A percentile compares a stretch with the other conserved stretches of the same genome.
phyloP scores from a whole-genome alignment of 1,139 yeast genomes.

The Pichia sp. region DNA sequence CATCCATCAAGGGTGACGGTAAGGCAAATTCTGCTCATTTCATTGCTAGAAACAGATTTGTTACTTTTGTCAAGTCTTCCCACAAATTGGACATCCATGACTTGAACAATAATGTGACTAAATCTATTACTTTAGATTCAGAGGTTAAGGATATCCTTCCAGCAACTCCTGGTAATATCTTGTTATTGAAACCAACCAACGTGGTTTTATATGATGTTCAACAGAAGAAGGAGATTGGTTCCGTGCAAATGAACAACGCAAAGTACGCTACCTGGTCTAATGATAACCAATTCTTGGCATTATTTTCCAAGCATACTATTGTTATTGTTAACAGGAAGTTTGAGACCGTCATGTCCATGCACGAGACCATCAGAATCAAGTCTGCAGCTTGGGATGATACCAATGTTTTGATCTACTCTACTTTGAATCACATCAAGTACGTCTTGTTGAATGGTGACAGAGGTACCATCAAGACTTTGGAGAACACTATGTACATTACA shows the following conservation, averaged over 20 bases:
- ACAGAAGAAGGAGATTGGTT: conserved; percentile 74
- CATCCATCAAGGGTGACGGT: conserved; percentile 71
- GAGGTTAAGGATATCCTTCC: conserved; percentile 65
- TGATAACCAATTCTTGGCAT: conserved; percentile 83
- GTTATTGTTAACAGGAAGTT: conserved; percentile 78
- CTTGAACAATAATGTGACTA: conserved; percentile 72
- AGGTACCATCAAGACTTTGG: conserved; percentile 90
- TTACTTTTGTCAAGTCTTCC: conserved; percentile 59
- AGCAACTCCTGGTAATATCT: conserved; percentile 79
- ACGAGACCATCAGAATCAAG: conserved; percentile 94
- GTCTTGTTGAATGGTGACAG: conserved; percentile 88
- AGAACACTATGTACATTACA: conserved; percentile 80
- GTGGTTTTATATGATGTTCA: conserved; percentile 89
- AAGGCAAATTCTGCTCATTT: conserved; percentile 82
- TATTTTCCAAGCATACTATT: conserved; percentile 87
- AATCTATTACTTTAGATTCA: conserved; percentile 68
- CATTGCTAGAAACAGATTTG: conserved; percentile 91
- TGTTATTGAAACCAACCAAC: conserved; percentile 62
- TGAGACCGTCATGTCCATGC: conserved; percentile 77
- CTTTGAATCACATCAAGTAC: conserved; percentile 93
- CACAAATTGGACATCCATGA: conserved; percentile 77
- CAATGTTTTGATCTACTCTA: conserved; percentile 85
- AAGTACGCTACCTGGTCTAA: conserved; percentile 87
- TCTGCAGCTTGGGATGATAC: conserved; percentile 98
- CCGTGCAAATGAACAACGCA: conserved; percentile 66